phyloP scores from a whole-genome alignment of 192 early-diverging fungal species.

The Phycomyces blakesleeanus region DNA sequence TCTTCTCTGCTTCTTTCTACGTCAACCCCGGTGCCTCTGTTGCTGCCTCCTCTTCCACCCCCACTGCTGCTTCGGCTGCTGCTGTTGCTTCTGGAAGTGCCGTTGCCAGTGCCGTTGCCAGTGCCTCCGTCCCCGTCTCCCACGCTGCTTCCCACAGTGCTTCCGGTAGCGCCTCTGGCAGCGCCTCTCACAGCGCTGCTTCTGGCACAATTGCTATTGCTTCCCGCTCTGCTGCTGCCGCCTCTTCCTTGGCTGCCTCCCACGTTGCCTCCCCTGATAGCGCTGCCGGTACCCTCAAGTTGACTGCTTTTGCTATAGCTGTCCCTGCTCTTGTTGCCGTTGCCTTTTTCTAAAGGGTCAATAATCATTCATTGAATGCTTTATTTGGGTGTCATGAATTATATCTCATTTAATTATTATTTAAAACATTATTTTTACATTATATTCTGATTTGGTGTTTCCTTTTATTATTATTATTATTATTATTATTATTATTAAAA shows the following conservation, averaged over 20 bases:
- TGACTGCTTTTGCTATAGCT: background rate
- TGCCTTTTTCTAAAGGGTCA: background rate
- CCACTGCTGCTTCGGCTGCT: conserved; percentile 5
- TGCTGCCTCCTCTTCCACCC: conserved; percentile 2
- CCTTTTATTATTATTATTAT: background rate
- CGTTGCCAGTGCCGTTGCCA: background rate
- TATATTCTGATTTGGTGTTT: background rate
- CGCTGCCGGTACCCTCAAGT: background rate
- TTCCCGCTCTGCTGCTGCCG: background rate
- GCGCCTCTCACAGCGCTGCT: conserved; percentile 8
- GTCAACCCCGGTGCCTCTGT: background rate
- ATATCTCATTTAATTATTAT: conserved; percentile 6
- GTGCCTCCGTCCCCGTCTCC: background rate
- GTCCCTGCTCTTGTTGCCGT: background rate
- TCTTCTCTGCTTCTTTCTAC: background rate
- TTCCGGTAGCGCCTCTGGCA: background rate
- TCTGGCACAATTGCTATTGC: conserved; percentile 8
- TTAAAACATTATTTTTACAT: background rate
- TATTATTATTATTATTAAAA: background rate
- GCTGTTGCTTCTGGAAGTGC: conserved; percentile 5
- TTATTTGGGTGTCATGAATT: background rate
- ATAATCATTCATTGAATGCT: background rate
- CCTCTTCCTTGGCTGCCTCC: background rate
- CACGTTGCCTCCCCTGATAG: background rate
- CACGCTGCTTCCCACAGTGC: background rate